A percentile compares a stretch with the other conserved stretches of the same genome.
These are phyloP conservation scores for Pharnaceum exiguum DNA, from an alignment of 148 eudicot genomes.

Conservation along the genomic window DNA sequence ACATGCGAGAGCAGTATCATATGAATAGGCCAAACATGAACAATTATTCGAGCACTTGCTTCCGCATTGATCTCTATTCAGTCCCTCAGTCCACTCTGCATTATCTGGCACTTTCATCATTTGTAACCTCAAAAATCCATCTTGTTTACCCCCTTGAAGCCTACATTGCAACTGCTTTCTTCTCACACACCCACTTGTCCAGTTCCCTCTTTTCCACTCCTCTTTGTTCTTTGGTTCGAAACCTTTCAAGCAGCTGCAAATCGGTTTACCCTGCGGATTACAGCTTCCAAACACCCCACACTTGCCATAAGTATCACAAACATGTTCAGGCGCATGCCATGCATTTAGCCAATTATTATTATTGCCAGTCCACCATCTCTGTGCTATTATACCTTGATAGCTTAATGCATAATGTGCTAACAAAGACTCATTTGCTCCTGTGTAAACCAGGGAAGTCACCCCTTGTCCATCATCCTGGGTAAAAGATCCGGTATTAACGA, in stretches of 20 bases:
- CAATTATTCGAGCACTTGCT: constrained; percentile 39
- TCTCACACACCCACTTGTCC: constrained; percentile 32
- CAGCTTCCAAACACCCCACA: constrained; percentile 38
- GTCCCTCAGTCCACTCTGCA: constrained; percentile 16
- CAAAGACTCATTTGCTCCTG: constrained; percentile 24
- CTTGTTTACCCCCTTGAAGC: constrained; percentile 26
- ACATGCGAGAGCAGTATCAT: constrained; percentile 37
- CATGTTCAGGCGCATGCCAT: constrained; percentile 23
- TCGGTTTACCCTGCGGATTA: constrained; percentile 4
- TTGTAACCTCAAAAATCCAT: constrained; percentile 37
- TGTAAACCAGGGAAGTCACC: constrained; percentile 10
- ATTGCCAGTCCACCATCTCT: constrained; percentile 24
- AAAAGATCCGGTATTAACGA: constrained; percentile 21
- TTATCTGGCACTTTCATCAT: constrained; percentile 49
- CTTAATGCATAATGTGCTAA: constrained; percentile 13
- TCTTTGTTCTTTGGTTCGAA: constrained; percentile 26
- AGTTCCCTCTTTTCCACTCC: constrained; percentile 31
- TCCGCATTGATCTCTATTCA: constrained; percentile 35
- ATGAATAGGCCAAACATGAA: constrained; percentile 48
- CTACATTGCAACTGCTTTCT: constrained; percentile 27
- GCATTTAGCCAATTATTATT: constrained; percentile 17
- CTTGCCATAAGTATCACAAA: constrained; percentile 28
- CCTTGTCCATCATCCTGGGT: constrained; percentile 18
- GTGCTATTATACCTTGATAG: constrained; percentile 21
- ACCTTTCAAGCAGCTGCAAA: constrained; percentile 34